A percentile compares a stretch with the other conserved stretches of the same genome.
phyloP scores from a whole-genome alignment of 257 asterid species.

The Fraxinus anomala region DNA sequence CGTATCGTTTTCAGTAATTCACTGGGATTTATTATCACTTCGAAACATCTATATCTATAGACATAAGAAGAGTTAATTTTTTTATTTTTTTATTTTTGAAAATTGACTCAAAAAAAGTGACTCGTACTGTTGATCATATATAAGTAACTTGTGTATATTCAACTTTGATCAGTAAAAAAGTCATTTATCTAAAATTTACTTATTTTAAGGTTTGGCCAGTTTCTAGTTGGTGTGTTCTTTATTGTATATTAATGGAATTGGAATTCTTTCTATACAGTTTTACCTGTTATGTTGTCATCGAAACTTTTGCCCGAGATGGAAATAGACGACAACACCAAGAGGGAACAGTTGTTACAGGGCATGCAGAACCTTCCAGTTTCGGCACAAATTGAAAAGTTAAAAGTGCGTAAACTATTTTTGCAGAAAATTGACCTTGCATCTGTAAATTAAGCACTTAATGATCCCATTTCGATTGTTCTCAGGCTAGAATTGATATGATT shows the following conservation, averaged over 20 bases:
- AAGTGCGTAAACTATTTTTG: constrained; percentile 45
- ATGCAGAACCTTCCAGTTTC: constrained; percentile 76
- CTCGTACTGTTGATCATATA: neutral
- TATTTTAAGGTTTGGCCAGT: neutral
- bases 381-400: constrained; percentile 80
- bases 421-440: neutral
- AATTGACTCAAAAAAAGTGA: neutral
- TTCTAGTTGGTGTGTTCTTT: neutral
- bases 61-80: neutral
- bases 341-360: constrained; percentile 85
- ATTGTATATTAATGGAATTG: constrained; percentile 5
- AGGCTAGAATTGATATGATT: constrained; percentile 88
- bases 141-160: no score
- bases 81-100: no score
- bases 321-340: constrained; percentile 76
- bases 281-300: constrained; percentile 97
- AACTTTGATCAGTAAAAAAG: neutral
- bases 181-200: neutral
- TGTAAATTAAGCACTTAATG: constrained; percentile 1
- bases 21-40: neutral
- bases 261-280: constrained; percentile 54
- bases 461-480: constrained; percentile 29
- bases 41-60: neutral
- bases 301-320: constrained; percentile 97
- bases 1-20: neutral